Evolutionary conservation across 1,139 yeast species (phyloP).

Genomic region (Diutina mesorugosa): DNA sequence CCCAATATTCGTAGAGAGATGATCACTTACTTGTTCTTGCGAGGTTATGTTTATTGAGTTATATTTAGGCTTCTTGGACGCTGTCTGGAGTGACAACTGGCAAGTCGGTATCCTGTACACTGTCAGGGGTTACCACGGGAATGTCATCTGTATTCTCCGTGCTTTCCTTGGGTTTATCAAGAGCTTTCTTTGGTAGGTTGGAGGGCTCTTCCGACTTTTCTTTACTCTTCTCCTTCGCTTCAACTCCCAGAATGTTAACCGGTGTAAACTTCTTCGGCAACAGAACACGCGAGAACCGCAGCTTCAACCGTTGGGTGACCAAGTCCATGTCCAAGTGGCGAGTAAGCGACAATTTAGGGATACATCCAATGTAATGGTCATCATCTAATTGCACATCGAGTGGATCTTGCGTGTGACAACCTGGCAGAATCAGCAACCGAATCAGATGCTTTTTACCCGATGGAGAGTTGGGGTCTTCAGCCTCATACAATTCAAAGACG

Average conservation of each 20-base stretch:
- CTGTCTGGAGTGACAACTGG: no score
- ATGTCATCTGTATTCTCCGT: background rate
- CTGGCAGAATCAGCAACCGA: constrained; percentile 84
- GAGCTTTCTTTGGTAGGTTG: background rate
- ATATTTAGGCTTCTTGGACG: background rate
- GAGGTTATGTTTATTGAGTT: background rate
- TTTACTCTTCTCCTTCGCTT: background rate
- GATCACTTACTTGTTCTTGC: no score
- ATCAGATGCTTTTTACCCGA: constrained; percentile 77
- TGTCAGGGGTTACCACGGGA: background rate
- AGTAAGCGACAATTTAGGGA: constrained; percentile 80
- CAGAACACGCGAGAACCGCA: constrained; percentile 75
- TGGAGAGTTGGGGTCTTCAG: constrained; percentile 42
- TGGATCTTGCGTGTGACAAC: constrained; percentile 97
- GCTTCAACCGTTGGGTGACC: constrained; percentile 69
- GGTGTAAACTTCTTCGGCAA: constrained; percentile 88
- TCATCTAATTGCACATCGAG: constrained; percentile 92
- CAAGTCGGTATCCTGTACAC: background rate
- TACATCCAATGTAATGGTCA: constrained; percentile 93
- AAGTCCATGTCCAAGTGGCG: constrained; percentile 89
- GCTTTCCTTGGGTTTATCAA: background rate
- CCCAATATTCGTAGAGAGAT: no score
- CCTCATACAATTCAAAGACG: constrained; percentile 84
- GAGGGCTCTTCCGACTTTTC: background rate
- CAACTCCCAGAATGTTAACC: constrained; percentile 48